phyloP scores from a whole-genome alignment of 306 rosid species.

The Psophocarpus tetragonolobus region DNA sequence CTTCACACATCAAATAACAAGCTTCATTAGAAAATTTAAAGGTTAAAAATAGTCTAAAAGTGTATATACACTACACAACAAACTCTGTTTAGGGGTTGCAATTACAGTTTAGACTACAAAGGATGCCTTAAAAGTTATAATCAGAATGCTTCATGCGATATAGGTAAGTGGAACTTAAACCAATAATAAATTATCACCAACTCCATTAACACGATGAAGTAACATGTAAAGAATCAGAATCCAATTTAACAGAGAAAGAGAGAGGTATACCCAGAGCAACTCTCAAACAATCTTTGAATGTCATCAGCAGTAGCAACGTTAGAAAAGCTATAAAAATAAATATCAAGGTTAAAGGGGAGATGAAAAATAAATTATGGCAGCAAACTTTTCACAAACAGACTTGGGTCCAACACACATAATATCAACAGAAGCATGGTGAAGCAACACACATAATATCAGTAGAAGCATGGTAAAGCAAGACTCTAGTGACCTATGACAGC shows the following conservation, averaged over 20 bases:
- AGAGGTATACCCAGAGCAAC: slow-evolving; percentile 70
- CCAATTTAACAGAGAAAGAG: background rate
- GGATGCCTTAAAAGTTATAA: background rate
- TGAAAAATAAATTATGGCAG: no score
- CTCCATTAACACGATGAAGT: background rate
- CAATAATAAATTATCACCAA: background rate
- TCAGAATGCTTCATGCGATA: background rate
- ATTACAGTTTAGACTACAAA: background rate
- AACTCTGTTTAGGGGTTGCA: no score
- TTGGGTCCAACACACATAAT: no score
- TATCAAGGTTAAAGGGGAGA: no score
- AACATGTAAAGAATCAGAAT: background rate
- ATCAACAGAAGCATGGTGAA: no score
- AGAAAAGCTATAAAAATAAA: no score
- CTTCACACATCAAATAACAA: background rate
- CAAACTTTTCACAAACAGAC: no score
- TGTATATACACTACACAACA: background rate
- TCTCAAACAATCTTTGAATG: slow-evolving; percentile 81
- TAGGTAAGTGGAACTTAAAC: background rate
- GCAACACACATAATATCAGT: no score
- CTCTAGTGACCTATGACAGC: no score
- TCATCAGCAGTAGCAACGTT: slow-evolving; percentile 54
- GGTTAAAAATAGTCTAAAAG: background rate
- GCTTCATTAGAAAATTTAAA: background rate
- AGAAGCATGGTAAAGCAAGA: no score